Percentiles rank a stretch among this genome's conserved stretches.
Evolutionary conservation across 176 grass and related monocot genomes (phyloP).

Genomic region (Raddia guianensis): DNA sequence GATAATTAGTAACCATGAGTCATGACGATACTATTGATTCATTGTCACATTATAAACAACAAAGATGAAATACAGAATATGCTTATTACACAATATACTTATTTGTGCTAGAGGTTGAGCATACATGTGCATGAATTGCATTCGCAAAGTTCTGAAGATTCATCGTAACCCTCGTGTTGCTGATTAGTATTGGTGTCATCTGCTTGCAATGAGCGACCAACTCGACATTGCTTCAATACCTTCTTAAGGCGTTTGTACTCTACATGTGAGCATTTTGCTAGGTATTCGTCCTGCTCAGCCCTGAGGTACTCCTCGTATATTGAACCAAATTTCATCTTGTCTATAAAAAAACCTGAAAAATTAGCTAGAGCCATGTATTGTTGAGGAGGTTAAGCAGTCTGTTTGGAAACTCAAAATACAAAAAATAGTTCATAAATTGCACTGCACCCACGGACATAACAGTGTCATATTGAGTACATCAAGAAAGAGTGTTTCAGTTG

Average conservation of each 20-base stretch:
- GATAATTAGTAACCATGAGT: conserved; percentile 5
- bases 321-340: conserved; percentile 70
- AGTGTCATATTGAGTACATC: not conserved
- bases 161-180: conserved; percentile 25
- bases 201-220: conserved; percentile 49
- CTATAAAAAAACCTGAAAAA: conserved; percentile 22
- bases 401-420: not conserved
- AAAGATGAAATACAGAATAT: conserved; percentile 15
- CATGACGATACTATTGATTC: not conserved
- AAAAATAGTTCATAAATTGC: not conserved
- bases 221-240: conserved; percentile 66
- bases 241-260: conserved; percentile 81
- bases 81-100: not conserved
- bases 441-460: not conserved
- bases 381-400: not conserved
- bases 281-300: conserved; percentile 61
- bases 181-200: conserved; percentile 30
- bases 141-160: conserved; percentile 44
- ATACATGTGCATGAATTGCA: conserved; percentile 77
- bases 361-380: not conserved
- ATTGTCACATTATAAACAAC: not conserved
- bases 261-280: conserved; percentile 64
- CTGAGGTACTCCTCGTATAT: conserved; percentile 67
- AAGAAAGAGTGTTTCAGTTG: not conserved
- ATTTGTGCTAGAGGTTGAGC: conserved; percentile 3